Evolutionary conservation across 129 eudicot genomes (phyloP), one percentile per base, ranked within the genome.

Genomic region (carrot (Daucus carota)): DNA sequence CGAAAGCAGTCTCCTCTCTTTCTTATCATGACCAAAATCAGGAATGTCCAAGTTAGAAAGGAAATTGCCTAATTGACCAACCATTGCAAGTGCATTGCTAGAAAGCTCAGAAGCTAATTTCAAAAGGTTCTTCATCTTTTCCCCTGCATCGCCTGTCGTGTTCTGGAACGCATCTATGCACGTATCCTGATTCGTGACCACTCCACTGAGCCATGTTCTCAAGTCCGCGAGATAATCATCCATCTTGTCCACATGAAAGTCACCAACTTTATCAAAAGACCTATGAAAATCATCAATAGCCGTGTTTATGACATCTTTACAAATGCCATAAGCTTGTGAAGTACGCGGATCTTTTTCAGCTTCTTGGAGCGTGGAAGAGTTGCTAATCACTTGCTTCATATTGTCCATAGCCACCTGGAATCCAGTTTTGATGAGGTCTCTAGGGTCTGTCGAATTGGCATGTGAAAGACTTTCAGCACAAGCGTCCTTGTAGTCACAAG

Each of bases 161-260:
- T 86, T 82, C 50, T 79, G 85, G 34, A 92, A 84, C 0, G 75
- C 84, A 14, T 89, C 96, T 11, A 92, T 46, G 33, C 97, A 92
- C 0, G 90, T 86, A 20, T 89, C 84, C 67, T 89, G 95, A 76
- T 78, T 84, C 0, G 96, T 92, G 7, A 84, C 46, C 1, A 90
- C 84, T 36, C 89, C 92, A 14, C 82, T 81, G 13, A 86, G 86
- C 97, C 96, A 89, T 10, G 83, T 84, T 67, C 80, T 79, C 26
- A 89, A 74, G 31, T 92, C 92, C 6, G 79, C 65, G 4, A 85
- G 42, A 41, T 76, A 60, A 22, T 77, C 60, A 17, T 77, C 83
- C 22, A 85, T 6, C 47, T 85, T 62, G 5, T 50, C 28, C 0
- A 76, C 2, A 33, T 87, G 84, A n/a, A 73, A 81, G 11, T 66